A percentile compares a stretch with the other conserved stretches of the same genome.
Evolutionary conservation across 2,329 filamentous ascomycete genomes (phyloP).

Genomic region (Trichoderma polysporum): DNA sequence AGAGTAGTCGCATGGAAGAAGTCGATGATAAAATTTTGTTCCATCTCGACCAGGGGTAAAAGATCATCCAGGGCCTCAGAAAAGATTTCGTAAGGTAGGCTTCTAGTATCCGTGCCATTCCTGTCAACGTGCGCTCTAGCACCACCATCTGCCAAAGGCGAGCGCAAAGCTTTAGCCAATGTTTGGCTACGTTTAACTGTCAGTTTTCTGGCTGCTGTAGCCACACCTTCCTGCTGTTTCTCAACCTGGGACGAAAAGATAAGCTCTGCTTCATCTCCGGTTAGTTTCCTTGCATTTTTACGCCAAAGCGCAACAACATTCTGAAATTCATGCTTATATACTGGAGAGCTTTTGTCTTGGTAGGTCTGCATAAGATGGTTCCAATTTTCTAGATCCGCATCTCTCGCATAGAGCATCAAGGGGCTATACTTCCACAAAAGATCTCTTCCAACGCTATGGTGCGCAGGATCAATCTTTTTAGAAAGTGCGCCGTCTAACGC

Average conservation of each 20-base stretch:
- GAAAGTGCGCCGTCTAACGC: slow-evolving; percentile 60
- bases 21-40: slow-evolving; percentile 96
- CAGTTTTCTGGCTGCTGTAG: slow-evolving; percentile 78
- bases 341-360: slow-evolving; percentile 68
- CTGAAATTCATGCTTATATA: slow-evolving; percentile 81
- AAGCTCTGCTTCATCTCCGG: slow-evolving; percentile 75
- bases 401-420: slow-evolving; percentile 81
- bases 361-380: slow-evolving; percentile 76
- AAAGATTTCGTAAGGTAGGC: slow-evolving; percentile 80
- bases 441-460: slow-evolving; percentile 70
- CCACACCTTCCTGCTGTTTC: slow-evolving; percentile 78
- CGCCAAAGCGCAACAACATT: slow-evolving; percentile 79
- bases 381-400: slow-evolving; percentile 82
- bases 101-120: slow-evolving; percentile 60
- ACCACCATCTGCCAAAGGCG: slow-evolving; percentile 63
- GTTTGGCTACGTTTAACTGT: slow-evolving; percentile 95
- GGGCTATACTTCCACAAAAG: slow-evolving; percentile 86
- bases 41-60: slow-evolving; percentile 78
- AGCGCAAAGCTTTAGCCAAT: slow-evolving; percentile 69
- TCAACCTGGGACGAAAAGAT: slow-evolving; percentile 84
- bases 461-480: slow-evolving; percentile 67
- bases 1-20: slow-evolving; percentile 94
- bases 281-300: slow-evolving; percentile 70
- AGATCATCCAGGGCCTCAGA: slow-evolving; percentile 77
- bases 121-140: slow-evolving; percentile 54